Base-by-base conservation (phyloP, 768 basidiomycete genomes). In the Collybia nuda region DNA sequence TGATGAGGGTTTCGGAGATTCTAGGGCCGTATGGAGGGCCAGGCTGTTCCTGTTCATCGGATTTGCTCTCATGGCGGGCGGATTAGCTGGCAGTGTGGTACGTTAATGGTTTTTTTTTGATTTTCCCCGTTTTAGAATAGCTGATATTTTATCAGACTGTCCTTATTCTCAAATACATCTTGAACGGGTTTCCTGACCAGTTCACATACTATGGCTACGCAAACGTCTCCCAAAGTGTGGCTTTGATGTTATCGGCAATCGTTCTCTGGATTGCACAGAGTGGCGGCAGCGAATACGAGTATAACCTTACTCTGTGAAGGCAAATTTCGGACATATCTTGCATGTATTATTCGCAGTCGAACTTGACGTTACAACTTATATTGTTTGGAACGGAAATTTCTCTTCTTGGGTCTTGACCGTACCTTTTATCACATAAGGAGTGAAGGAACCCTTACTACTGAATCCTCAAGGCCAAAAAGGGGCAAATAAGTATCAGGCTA, bases 21-120 rank as follows among this genome's bases (percentile, higher is more conserved):
- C 90, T 0, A 74, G 84, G 1, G 88, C 92, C 2, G 93, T 97
- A 14, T 97, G 93, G 93, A 77, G 90, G 55, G 96, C 96, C 5
- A 74, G 95, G 24, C 69, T 97, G 56, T 84, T 96, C 62, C 67
- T 98, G 54, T 99, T 99, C 68, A 79, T 98, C 52, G 96, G 96
- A 1, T 97, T 99, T 61, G 94, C 96, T 0, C 67, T 98, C 40
- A 94, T 99, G 93, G 97, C 97, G 2, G 96, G 97, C 6, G 97
- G 97, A 0, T 65, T 98, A 40, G 97, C 96, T n/a, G 97, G 96
- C 44, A 95, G 93, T 62, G 83, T 97, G 64, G 95, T 98, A 62
- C 60, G 94, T 83, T 23, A 17, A 35, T 15, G 24, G 3, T 28
- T 19, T 35, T 19, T 35, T 45, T 44, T 19, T 29, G 35, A 29